Evolutionary conservation across 345 rosid genomes (phyloP).

Genomic region (Eucalyptus victrix): DNA sequence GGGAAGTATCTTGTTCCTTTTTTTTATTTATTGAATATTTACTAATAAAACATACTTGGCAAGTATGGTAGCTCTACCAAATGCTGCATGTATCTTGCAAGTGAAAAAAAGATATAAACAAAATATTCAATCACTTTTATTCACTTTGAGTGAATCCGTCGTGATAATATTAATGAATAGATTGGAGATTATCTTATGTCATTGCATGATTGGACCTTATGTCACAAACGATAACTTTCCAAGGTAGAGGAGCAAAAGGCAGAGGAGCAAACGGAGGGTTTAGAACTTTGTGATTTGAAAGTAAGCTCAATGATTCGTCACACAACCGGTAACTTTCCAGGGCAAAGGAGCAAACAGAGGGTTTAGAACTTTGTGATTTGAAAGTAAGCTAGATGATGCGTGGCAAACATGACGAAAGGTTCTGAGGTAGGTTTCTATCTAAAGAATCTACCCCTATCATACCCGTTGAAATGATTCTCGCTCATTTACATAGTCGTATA

Average conservation of each 20-base stretch:
- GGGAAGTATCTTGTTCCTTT: not conserved
- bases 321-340: not conserved
- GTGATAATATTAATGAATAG: not conserved
- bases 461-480: not conserved
- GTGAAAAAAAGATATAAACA: not conserved
- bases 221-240: too few species aligned
- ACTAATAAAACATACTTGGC: not conserved
- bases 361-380: not conserved
- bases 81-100: not conserved
- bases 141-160: not conserved
- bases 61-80: not conserved
- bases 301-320: not conserved
- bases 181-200: not conserved
- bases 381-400: not conserved
- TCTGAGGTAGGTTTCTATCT: accelerated
- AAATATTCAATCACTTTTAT: not conserved
- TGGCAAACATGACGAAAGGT: not conserved
- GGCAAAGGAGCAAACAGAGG: accelerated
- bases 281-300: not conserved
- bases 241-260: accelerated
- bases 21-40: not conserved
- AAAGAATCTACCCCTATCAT: not conserved
- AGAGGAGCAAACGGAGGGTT: not conserved
- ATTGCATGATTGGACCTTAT: accelerated
- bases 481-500: not conserved